Conservation (phyloP, 495 filamentous ascomycete species). For the Symbiotaphrina buchneri region DNA sequence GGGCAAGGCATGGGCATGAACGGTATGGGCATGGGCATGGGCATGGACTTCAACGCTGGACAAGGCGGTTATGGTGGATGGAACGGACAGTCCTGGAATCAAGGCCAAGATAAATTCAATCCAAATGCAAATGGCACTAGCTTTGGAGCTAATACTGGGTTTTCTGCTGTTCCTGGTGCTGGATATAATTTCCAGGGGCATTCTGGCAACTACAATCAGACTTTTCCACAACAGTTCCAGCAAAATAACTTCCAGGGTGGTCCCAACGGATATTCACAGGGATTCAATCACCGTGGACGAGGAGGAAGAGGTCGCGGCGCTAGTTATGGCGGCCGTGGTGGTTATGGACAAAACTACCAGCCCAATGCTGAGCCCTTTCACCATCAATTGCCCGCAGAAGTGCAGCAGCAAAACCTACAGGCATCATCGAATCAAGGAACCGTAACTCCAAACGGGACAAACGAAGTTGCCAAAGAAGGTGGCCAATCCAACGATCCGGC, state of each 20-base stretch:
- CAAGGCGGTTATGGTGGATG: constrained; percentile 41
- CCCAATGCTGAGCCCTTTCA: constrained; percentile 17
- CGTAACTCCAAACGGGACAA: too few relatives aligned
- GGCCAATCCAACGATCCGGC: too few relatives aligned
- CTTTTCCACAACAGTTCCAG: constrained; percentile 21
- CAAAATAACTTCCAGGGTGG: constrained; percentile 36
- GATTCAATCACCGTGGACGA: constrained; percentile 25
- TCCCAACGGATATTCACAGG: constrained; percentile 15
- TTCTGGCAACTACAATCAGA: constrained; percentile 29
- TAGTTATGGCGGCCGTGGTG: constrained; percentile 25
- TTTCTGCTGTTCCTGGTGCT: constrained; percentile 16
- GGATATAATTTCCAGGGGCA: constrained; percentile 41
- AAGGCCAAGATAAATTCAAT: constrained; percentile 44
- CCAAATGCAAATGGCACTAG: constrained; percentile 33
- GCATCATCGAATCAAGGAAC: too few relatives aligned
- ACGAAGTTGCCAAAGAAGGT: too few relatives aligned
- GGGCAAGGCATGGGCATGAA: constrained; percentile 68
- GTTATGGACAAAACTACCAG: constrained; percentile 19
- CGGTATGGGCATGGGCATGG: constrained; percentile 43
- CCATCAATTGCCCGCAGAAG: constrained; percentile 14
- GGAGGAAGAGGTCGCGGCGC: constrained; percentile 47
- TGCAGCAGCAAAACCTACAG: too few relatives aligned
- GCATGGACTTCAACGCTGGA: constrained; percentile 46
- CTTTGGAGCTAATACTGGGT: constrained; percentile 65
- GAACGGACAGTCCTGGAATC: constrained; percentile 48